phyloP scores from a whole-genome alignment of 352 stramenopile genomes.

The Phytophthora uliginosa region DNA sequence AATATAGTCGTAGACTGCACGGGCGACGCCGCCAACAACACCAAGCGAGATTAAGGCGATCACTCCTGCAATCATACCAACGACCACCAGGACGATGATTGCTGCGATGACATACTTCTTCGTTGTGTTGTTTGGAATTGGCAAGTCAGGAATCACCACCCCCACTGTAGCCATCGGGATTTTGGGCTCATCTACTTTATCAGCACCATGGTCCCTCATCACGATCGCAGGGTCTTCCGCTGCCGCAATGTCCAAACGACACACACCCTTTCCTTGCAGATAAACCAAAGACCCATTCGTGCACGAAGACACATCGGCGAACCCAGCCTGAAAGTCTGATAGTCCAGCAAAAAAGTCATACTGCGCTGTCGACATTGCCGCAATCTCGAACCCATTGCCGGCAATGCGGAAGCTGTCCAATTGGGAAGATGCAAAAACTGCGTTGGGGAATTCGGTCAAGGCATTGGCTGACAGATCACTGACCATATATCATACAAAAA shows the following conservation, averaged over 20 bases:
- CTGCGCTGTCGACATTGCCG: conserved; percentile 55
- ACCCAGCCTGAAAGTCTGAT: conserved; percentile 60
- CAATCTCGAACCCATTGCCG: conserved; percentile 67
- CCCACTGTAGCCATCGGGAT: conserved; percentile 45
- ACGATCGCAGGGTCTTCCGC: conserved; percentile 46
- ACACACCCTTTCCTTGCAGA: conserved; percentile 68
- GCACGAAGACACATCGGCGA: conserved; percentile 63
- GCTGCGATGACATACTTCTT: conserved; percentile 65
- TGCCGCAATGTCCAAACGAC: conserved; percentile 49
- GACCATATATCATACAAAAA: conserved; percentile 5
- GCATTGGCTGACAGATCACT: conserved; percentile 70
- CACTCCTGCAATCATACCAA: conserved; percentile 34
- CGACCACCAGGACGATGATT: conserved; percentile 50
- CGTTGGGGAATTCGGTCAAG: conserved; percentile 52
- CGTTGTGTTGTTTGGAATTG: conserved; percentile 31
- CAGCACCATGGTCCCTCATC: conserved; percentile 27
- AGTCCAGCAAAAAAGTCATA: conserved; percentile 80
- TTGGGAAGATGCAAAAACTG: conserved; percentile 56
- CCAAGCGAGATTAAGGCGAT: conserved; percentile 43
- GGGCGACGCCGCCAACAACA: conserved; percentile 45
- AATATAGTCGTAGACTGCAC: conserved; percentile 57
- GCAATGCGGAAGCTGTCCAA: conserved; percentile 60
- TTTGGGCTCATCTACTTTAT: conserved; percentile 17
- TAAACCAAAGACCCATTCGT: conserved; percentile 55
- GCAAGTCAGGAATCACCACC: conserved; percentile 47